Conservation (phyloP, 345 rosid species). For the Ricinus communis region DNA sequence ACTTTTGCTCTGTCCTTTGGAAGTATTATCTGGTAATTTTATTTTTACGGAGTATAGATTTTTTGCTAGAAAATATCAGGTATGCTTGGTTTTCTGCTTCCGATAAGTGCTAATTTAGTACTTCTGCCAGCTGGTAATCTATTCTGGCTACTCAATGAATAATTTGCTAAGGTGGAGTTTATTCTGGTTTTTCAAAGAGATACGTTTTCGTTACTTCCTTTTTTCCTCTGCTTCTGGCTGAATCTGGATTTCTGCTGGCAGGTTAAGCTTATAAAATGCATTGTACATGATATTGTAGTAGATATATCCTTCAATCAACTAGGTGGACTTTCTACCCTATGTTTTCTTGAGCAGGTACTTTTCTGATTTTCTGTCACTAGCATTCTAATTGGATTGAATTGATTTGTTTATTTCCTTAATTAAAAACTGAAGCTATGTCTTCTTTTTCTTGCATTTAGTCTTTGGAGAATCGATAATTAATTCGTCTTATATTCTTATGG, state of each 20-base stretch:
- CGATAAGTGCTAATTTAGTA: neutral
- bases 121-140: neutral
- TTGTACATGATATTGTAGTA: conserved; percentile 55
- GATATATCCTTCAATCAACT: conserved; percentile 84
- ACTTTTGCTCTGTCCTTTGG: neutral
- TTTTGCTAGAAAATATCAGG: neutral
- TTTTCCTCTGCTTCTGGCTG: conserved; percentile 5
- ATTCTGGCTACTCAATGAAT: neutral
- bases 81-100: neutral
- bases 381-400: conserved; percentile 2
- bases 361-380: neutral
- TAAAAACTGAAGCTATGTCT: neutral
- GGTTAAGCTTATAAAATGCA: conserved; percentile 82
- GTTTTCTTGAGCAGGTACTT: conserved; percentile 77
- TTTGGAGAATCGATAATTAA: neutral
- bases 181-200: neutral
- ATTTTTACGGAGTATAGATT: neutral
- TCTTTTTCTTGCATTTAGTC: neutral
- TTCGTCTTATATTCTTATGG: neutral
- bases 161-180: neutral
- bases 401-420: neutral
- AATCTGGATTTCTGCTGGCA: conserved; percentile 33
- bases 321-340: conserved; percentile 69
- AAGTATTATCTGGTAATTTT: neutral
- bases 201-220: neutral